Evolutionary conservation across 139 green algal species (phyloP).

Genomic region (Chlorokybus atmophyticus): DNA sequence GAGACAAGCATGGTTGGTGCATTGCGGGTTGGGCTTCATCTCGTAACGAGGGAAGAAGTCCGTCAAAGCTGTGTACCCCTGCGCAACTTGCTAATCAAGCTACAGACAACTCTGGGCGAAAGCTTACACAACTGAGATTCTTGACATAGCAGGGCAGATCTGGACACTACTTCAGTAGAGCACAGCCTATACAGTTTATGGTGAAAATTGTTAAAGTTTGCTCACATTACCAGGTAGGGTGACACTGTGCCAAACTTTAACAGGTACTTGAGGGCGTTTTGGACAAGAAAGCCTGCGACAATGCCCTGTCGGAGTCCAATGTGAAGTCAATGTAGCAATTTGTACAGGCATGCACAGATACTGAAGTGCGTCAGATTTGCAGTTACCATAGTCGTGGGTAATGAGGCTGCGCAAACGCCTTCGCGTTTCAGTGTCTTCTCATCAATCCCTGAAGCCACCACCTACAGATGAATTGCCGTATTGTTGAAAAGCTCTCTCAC

Average conservation of each 20-base stretch:
- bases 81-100: too few relatives aligned
- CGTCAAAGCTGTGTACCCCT: slow-evolving; percentile 78
- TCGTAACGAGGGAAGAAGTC: slow-evolving; percentile 93
- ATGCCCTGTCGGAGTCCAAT: slow-evolving; percentile 47
- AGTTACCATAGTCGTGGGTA: slow-evolving; percentile 85
- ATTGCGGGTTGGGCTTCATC: slow-evolving; percentile 70
- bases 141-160: too few relatives aligned
- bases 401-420: slow-evolving; percentile 86
- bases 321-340: slow-evolving; percentile 3
- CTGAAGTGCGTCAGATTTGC: slow-evolving; percentile 15
- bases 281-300: slow-evolving; percentile 83
- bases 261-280: slow-evolving; percentile 86
- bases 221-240: slow-evolving; percentile 15
- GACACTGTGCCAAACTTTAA: slow-evolving; percentile 60
- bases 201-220: too few relatives aligned
- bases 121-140: too few relatives aligned
- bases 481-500: too few relatives aligned
- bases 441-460: slow-evolving; percentile 88
- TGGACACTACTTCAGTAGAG: too few relatives aligned
- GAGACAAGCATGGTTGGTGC: too few relatives aligned
- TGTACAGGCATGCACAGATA: neutral
- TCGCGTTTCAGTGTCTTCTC: slow-evolving; percentile 90
- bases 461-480: too few relatives aligned
- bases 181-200: too few relatives aligned
- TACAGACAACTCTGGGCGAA: too few relatives aligned